Evolutionary conservation across 805 yeast species (phyloP).

Genomic region (Aciculoconidium aculeatum): DNA sequence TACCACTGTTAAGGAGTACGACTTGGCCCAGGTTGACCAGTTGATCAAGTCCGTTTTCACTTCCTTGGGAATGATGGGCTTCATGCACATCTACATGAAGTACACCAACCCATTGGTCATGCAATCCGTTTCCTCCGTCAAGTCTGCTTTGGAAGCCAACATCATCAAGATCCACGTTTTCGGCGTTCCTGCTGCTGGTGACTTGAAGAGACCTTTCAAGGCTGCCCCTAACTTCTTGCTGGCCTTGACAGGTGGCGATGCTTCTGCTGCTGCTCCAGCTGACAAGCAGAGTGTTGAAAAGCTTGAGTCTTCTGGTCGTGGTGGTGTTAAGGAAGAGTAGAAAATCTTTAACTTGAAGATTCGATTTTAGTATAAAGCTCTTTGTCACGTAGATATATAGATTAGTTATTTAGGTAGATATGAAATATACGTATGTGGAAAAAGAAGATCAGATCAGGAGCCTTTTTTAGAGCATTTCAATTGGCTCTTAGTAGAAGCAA

Average conservation of each 20-base stretch:
- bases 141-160: conserved; percentile 84
- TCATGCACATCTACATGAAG: conserved; percentile 97
- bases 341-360: no score
- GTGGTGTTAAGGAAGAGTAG: conserved; percentile 89
- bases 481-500: no score
- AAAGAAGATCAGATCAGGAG: no score
- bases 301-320: conserved; percentile 80
- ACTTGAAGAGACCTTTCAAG: conserved; percentile 94
- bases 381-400: no score
- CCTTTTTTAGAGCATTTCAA: no score
- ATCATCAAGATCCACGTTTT: conserved; percentile 87
- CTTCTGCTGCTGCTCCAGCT: conserved; percentile 54
- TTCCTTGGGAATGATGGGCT: conserved; percentile 92
- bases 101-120: conserved; percentile 94
- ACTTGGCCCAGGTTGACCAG: conserved; percentile 74
- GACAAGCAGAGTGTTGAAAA: conserved; percentile 82
- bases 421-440: no score
- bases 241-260: conserved; percentile 66
- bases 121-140: conserved; percentile 88
- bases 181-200: conserved; percentile 79
- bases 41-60: conserved; percentile 82
- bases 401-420: no score
- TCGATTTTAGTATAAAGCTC: no score
- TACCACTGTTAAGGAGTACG: conserved; percentile 93
- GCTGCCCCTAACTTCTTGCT: conserved; percentile 49